Evolutionary conservation across 2,329 filamentous ascomycete genomes (phyloP).

Genomic region (Exophiala spinifera): DNA sequence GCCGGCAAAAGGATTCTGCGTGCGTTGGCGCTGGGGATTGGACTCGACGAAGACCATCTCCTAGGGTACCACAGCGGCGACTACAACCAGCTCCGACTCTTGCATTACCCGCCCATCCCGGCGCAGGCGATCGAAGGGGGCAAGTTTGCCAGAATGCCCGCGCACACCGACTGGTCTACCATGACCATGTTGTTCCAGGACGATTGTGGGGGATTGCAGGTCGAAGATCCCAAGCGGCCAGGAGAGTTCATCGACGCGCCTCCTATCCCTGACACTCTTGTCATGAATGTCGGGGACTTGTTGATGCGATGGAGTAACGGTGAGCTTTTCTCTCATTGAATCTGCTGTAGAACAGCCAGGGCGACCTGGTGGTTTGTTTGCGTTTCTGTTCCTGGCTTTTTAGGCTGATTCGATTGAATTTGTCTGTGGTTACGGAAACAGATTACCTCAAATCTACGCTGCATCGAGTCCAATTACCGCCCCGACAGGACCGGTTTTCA

Average conservation of each 20-base stretch:
- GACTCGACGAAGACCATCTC: conserved; percentile 47
- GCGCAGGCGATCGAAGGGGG: conserved; percentile 42
- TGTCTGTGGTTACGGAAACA: neutral
- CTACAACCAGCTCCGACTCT: conserved; percentile 59
- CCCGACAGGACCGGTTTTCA: conserved; percentile 38
- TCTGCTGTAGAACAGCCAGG: no score
- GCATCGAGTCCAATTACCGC: conserved; percentile 52
- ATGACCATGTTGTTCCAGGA: conserved; percentile 57
- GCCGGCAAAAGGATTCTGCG: conserved; percentile 53
- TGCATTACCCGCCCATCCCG: conserved; percentile 56
- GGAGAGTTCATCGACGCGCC: conserved; percentile 43
- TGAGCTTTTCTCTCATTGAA: conserved; percentile 31
- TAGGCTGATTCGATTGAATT: no score
- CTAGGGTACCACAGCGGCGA: conserved; percentile 51
- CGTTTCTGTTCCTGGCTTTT: no score
- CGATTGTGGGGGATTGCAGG: conserved; percentile 50
- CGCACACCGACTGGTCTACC: conserved; percentile 55
- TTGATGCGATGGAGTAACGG: conserved; percentile 52
- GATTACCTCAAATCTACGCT: conserved; percentile 53
- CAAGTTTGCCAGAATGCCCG: conserved; percentile 48
- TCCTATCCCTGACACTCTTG: conserved; percentile 39
- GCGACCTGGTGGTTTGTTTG: neutral
- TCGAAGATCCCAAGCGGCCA: conserved; percentile 42
- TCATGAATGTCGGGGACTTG: conserved; percentile 52
- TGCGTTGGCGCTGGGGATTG: conserved; percentile 48